Base-by-base conservation (phyloP, 495 filamentous ascomycete genomes). In the Elaphomyces granulatus region DNA sequence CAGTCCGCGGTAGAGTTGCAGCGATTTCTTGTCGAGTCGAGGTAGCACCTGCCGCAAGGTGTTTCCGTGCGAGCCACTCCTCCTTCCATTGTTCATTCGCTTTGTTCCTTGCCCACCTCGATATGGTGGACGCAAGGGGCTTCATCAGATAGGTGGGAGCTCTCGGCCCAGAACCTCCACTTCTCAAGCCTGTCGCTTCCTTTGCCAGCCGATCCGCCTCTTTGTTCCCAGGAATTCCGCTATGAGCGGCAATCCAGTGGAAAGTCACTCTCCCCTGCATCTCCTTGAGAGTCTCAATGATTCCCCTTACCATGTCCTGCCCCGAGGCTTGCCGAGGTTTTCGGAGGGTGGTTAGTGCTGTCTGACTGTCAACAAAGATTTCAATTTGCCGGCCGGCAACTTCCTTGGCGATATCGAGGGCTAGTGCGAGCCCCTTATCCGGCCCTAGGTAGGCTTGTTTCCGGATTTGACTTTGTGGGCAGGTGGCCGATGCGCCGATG, bases 311-410 rank as follows among this genome's bases (percentile, higher is more conserved):
- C 2, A 44, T 42, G 30, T 46, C 39, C 30, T 46, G 40, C 1
- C 46, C 40, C 1, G 40, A 46, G 3, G 43, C 36, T 14, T 32
- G 40, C 17, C 37, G 30, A 2, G 43, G 40, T 12, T 45, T 46
- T n/a, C 26, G 16, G 4, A 50, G 38, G 0, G 36, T 38, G 9
- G 37, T n/a, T 14, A 46, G 43, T 1, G 44, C 44, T 0, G 47
- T 44, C 34, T 50, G 36, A 37, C 31, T 46, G 23, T 49, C 38
- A 1, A 41, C 37, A 44, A 45, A 46, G 9, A 50, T 34, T n/a
- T n/a, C n/a, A n/a, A n/a, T n/a, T n/a, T n/a, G n/a, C n/a, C n/a
- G n/a, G n/a, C n/a, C n/a, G 15, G 28, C 28, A 8, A 35, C 4
- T 19, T 43, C 40, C n/a, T 34, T 8, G 28, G 8, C n/a, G 15